Percentiles rank a stretch among this genome's conserved stretches.
Evolutionary conservation across 2,329 filamentous ascomycete species (phyloP).

Genomic region (Byssothecium circinans): DNA sequence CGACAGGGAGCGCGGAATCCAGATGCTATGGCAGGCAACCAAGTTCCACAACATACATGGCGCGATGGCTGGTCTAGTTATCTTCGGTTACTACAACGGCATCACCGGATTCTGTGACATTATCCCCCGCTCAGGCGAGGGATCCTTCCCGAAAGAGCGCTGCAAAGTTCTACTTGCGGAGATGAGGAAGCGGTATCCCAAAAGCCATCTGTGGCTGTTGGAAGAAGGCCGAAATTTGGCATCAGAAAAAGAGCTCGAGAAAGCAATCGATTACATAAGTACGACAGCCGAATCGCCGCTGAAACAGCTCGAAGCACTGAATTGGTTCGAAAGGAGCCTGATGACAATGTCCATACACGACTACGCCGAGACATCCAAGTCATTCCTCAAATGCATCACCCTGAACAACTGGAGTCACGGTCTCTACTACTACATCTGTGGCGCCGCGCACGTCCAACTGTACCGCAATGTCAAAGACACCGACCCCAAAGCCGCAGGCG

Average conservation of each 20-base stretch:
- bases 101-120: slow-evolving; percentile 88
- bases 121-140: slow-evolving; percentile 64
- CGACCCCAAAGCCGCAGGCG: slow-evolving; percentile 48
- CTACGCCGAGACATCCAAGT: slow-evolving; percentile 71
- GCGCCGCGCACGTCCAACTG: slow-evolving; percentile 73
- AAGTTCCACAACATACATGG: slow-evolving; percentile 87
- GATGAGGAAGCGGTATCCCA: slow-evolving; percentile 78
- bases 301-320: slow-evolving; percentile 84
- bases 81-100: slow-evolving; percentile 87
- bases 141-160: slow-evolving; percentile 67
- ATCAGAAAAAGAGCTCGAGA: slow-evolving; percentile 65
- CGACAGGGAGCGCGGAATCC: slow-evolving; percentile 78
- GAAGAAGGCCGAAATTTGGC: slow-evolving; percentile 81
- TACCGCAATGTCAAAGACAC: slow-evolving; percentile 64
- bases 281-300: slow-evolving; percentile 68
- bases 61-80: slow-evolving; percentile 79
- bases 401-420: slow-evolving; percentile 86
- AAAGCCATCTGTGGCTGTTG: slow-evolving; percentile 81
- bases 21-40: slow-evolving; percentile 88
- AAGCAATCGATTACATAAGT: slow-evolving; percentile 67
- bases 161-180: slow-evolving; percentile 68
- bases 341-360: slow-evolving; percentile 77
- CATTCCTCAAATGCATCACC: slow-evolving; percentile 62
- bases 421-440: slow-evolving; percentile 88
- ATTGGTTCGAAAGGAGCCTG: slow-evolving; percentile 81